phyloP scores from a whole-genome alignment of 2,329 filamentous ascomycete genomes.

The Pseudogymnoascus sp. region DNA sequence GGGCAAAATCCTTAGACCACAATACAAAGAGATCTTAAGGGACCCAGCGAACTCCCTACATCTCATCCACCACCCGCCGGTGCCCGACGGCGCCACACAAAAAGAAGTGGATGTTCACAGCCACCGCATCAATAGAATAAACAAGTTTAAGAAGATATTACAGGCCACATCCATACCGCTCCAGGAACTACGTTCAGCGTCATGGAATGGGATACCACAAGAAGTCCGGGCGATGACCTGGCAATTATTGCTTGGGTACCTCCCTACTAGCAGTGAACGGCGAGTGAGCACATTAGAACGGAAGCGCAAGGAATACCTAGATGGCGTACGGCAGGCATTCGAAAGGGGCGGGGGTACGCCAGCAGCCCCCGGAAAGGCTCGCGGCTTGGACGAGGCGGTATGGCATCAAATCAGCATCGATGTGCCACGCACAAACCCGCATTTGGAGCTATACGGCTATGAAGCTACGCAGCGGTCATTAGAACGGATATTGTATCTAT shows the following conservation, averaged over 20 bases:
- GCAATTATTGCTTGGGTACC: slow-evolving; percentile 89
- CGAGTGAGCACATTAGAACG: slow-evolving; percentile 83
- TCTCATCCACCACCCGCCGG: slow-evolving; percentile 77
- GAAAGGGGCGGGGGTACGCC: slow-evolving; percentile 52
- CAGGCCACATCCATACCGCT: slow-evolving; percentile 86
- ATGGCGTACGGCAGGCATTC: slow-evolving; percentile 71
- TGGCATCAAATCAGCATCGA: slow-evolving; percentile 99
- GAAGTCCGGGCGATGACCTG: slow-evolving; percentile 99
- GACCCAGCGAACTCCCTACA: slow-evolving; percentile 90
- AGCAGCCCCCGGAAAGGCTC: slow-evolving; percentile 37
- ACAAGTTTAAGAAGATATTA: slow-evolving; percentile 95
- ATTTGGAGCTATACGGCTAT: slow-evolving; percentile 89
- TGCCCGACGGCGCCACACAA: slow-evolving; percentile 62
- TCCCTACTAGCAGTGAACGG: slow-evolving; percentile 92
- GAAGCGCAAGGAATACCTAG: slow-evolving; percentile 93
- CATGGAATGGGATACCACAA: slow-evolving; percentile 90
- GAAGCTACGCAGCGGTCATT: slow-evolving; percentile 91
- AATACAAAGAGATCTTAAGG: slow-evolving; percentile 92
- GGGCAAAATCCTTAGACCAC: slow-evolving; percentile 89
- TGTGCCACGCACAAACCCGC: slow-evolving; percentile 89
- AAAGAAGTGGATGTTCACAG: slow-evolving; percentile 84
- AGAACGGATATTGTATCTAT: slow-evolving; percentile 91
- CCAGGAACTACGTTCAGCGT: slow-evolving; percentile 70
- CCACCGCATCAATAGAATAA: slow-evolving; percentile 84
- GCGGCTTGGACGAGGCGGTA: slow-evolving; percentile 87